Evolutionary conservation across 139 green algal genomes (phyloP).

Genomic region (Asterochloris erici): DNA sequence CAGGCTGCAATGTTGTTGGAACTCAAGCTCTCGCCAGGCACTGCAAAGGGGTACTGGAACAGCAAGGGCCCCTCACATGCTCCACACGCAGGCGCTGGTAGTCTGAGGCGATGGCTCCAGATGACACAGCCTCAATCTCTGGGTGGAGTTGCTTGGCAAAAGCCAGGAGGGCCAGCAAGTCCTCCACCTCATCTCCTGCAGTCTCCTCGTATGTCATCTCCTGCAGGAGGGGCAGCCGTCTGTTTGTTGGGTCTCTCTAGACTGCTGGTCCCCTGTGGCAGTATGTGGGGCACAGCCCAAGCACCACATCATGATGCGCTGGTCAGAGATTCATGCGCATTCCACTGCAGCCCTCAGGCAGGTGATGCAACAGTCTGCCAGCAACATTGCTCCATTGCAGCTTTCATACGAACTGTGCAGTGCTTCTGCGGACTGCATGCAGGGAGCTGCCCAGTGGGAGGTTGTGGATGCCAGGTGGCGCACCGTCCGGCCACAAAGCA

Average conservation of each 20-base stretch:
- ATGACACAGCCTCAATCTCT: conserved; percentile 69
- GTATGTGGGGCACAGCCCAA: not conserved
- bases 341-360: not conserved
- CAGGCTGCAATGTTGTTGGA: too few relatives aligned
- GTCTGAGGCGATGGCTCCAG: conserved; percentile 92
- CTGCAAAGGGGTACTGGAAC: too few relatives aligned
- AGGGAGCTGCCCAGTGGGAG: too few relatives aligned
- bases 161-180: conserved; percentile 74
- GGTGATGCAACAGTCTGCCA: not conserved
- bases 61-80: conserved; percentile 22
- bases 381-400: too few relatives aligned
- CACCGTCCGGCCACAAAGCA: too few relatives aligned
- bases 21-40: too few relatives aligned
- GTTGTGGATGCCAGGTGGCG: too few relatives aligned
- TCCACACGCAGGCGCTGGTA: conserved; percentile 97
- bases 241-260: too few relatives aligned
- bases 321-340: not conserved
- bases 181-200: conserved; percentile 91
- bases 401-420: too few relatives aligned
- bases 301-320: not conserved
- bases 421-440: too few relatives aligned
- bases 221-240: conserved; percentile 17
- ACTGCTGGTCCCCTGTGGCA: too few relatives aligned
- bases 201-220: conserved; percentile 63
- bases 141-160: conserved; percentile 53